phyloP scores from a whole-genome alignment of 73 alveolate species.

The Durusdinium trenchii region DNA sequence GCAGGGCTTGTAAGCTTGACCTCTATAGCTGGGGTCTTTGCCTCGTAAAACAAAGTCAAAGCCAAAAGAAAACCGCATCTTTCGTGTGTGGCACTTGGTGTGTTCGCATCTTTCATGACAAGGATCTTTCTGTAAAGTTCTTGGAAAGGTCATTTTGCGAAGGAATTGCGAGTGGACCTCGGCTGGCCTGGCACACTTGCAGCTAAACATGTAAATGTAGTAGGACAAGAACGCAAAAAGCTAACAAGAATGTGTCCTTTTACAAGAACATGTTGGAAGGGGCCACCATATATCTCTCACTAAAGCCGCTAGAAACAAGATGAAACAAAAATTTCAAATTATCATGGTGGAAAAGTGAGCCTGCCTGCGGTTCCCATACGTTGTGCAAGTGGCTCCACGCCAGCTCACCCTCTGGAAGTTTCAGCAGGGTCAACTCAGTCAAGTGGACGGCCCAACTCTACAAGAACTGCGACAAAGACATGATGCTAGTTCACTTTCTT shows the following conservation, averaged over 20 bases:
- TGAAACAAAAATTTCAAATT: too few species aligned
- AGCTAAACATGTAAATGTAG: too few species aligned
- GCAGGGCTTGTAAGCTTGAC: conserved; percentile 80
- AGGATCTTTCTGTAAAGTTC: conserved; percentile 42
- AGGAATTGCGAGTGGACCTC: conserved; percentile 64
- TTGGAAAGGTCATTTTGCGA: conserved; percentile 24
- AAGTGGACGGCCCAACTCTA: neutral
- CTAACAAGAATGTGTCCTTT: too few species aligned
- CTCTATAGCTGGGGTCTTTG: conserved; percentile 81
- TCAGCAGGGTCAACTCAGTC: conserved; percentile 60
- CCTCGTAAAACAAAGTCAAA: neutral
- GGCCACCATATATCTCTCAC: too few species aligned
- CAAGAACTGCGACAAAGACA: neutral
- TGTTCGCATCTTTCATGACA: neutral
- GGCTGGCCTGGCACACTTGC: conserved; percentile 9
- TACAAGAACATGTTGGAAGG: too few species aligned
- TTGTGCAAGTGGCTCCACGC: conserved; percentile 90
- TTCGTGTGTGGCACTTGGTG: neutral
- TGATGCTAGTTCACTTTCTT: neutral
- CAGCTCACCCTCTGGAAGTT: conserved; percentile 53
- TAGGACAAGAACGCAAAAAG: too few species aligned
- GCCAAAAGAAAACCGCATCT: neutral
- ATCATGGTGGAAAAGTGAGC: neutral
- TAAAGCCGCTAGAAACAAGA: too few species aligned
- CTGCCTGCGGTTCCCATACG: conserved; percentile 83